Conservation (phyloP, 1,284 basidiomycete species). For the Cryptococcus sp. region DNA sequence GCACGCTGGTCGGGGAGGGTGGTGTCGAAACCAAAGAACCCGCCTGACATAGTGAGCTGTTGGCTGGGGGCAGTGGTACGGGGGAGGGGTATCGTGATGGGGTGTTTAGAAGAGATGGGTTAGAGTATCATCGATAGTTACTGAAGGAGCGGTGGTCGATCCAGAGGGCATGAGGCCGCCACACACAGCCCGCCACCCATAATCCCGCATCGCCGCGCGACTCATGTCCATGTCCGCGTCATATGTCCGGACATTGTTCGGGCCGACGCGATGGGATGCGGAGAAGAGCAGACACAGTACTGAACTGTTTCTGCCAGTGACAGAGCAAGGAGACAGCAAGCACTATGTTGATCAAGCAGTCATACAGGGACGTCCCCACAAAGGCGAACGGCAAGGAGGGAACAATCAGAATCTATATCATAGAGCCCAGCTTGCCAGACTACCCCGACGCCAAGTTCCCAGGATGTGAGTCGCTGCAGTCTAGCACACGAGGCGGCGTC, state of each 20-base stretch:
- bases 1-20: conserved; percentile 37
- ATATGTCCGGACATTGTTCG: no score
- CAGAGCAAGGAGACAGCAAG: no score
- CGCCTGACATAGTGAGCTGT: conserved; percentile 39
- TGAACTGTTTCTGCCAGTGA: no score
- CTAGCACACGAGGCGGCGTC: not conserved
- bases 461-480: conserved; percentile 43
- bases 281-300: no score
- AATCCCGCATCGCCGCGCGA: not conserved
- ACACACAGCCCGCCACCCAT: not conserved
- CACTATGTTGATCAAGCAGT: conserved; percentile 74
- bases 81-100: not conserved
- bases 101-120: not conserved
- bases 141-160: no score
- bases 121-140: no score
- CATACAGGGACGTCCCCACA: conserved; percentile 69
- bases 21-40: conserved; percentile 51
- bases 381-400: conserved; percentile 59
- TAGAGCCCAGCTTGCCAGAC: conserved; percentile 47
- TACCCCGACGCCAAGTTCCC: conserved; percentile 51
- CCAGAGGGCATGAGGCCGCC: no score
- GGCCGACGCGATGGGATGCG: no score
- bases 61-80: not conserved
- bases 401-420: conserved; percentile 63
- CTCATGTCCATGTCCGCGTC: no score